Base-by-base conservation (phyloP, 768 basidiomycete species). In the Trametes villosa region DNA sequence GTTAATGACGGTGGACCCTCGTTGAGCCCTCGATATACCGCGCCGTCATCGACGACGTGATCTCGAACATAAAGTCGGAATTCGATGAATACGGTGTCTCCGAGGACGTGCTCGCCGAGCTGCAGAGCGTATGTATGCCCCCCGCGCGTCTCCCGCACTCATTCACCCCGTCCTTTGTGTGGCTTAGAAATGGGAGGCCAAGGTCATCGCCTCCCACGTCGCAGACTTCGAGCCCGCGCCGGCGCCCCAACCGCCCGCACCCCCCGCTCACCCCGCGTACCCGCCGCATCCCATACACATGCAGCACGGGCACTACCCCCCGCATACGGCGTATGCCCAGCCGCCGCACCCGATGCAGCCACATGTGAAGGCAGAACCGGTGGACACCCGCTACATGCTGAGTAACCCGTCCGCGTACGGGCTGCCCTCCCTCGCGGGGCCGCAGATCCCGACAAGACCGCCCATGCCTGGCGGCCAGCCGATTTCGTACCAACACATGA, bases 81-180 rank as follows among this genome's bases (percentile, higher is more conserved):
- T 99, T 98, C 77, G 96, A 98, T 73, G 94, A 96, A 72, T 95
- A 91, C 70, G 97, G 97, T 62, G 91, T 99, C 64, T 82, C 87
- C 72, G 75, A 98, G 73, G 92, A 94, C 20, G 89, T 98, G 59
- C 80, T 98, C 47, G 86, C 87, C 66, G 89, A 93, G 51, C 79
- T 99, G 57, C 93, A 96, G 77, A 85, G 86, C 65, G 96, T 96
- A 78, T 82, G 90, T 85, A 58, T 56, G 36, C 60, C 38, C 9
- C 62, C 52, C 53, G 41, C 65, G 40, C 53, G 62, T 56, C 40
- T 64, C 5, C 62, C 69, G 59, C 60, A 61, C 46, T 61, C 60
- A 60, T 54, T 38, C 41, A 50, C 57, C 55, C 20, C 36, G 60
- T 53, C 49, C 57, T 53, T 65, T 48, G 61, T n/a, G n/a, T 38